Conservation (phyloP, 1,284 basidiomycete species). For the Paramarasmius palmivorus region DNA sequence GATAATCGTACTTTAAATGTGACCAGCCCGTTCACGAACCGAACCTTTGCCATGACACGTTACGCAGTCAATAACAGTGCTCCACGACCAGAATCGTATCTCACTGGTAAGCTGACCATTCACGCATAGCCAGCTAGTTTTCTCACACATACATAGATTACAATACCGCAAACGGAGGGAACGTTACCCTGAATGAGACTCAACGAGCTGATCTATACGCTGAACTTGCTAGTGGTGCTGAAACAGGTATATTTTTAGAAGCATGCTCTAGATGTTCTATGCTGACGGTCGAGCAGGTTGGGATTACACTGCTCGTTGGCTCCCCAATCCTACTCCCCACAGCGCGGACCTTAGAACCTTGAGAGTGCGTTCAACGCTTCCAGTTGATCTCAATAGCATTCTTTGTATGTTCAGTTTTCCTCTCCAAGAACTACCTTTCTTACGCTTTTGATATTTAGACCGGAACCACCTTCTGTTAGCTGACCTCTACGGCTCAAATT, state of each 20-base stretch:
- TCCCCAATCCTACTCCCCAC: constrained; percentile 29
- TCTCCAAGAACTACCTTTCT: neutral
- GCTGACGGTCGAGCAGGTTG: constrained; percentile 28
- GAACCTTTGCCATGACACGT: constrained; percentile 65
- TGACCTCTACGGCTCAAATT: constrained; percentile 59
- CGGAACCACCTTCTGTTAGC: constrained; percentile 66
- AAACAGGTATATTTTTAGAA: constrained; percentile 52
- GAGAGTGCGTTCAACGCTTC: constrained; percentile 70
- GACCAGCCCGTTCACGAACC: constrained; percentile 72
- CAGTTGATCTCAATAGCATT: constrained; percentile 84
- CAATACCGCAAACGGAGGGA: constrained; percentile 67
- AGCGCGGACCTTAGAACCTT: constrained; percentile 63
- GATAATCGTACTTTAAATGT: constrained; percentile 75
- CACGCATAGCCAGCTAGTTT: neutral
- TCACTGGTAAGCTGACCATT: constrained; percentile 41
- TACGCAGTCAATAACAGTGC: constrained; percentile 83
- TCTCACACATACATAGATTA: constrained; percentile 56
- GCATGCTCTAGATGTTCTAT: neutral
- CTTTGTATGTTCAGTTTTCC: constrained; percentile 56
- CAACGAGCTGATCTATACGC: constrained; percentile 74
- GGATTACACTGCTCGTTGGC: constrained; percentile 49
- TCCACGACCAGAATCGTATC: constrained; percentile 86
- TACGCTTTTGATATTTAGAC: constrained; percentile 39
- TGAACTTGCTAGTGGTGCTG: constrained; percentile 88
- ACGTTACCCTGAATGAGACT: constrained; percentile 55